phyloP scores from a whole-genome alignment of 257 asterid genomes.

The Plantago ovata region DNA sequence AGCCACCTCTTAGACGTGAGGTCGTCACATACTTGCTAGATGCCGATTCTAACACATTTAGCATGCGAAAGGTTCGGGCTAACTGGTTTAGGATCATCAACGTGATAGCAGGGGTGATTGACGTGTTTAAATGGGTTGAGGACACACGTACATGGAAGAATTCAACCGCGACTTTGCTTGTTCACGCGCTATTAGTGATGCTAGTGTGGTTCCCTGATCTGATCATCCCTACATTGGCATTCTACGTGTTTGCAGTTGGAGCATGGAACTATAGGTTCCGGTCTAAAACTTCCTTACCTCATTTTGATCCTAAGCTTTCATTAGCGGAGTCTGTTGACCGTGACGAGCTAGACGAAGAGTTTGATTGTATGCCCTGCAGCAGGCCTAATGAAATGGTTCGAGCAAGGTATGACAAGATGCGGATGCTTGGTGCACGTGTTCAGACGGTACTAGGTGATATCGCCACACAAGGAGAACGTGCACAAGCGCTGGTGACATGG shows the following conservation, averaged over 20 bases:
- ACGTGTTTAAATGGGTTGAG: constrained; percentile 64
- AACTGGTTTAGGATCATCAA: constrained; percentile 75
- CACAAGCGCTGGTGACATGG: constrained; percentile 86
- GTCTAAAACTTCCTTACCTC: constrained; percentile 45
- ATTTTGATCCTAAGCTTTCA: constrained; percentile 65
- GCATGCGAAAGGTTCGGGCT: constrained; percentile 77
- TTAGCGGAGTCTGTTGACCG: constrained; percentile 54
- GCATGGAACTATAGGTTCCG: constrained; percentile 83
- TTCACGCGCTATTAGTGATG: constrained; percentile 60
- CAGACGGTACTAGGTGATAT: constrained; percentile 71
- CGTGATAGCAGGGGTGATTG: constrained; percentile 64
- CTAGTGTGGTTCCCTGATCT: constrained; percentile 82
- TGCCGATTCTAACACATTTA: constrained; percentile 58
- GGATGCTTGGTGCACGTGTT: constrained; percentile 75
- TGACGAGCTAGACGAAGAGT: constrained; percentile 82
- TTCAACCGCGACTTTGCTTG: constrained; percentile 68
- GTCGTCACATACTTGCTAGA: constrained; percentile 79
- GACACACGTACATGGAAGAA: constrained; percentile 90
- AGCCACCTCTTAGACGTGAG: constrained; percentile 77
- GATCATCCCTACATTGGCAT: constrained; percentile 64
- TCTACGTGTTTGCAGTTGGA: constrained; percentile 68
- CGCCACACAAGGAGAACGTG: constrained; percentile 81
- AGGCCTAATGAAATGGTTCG: constrained; percentile 60
- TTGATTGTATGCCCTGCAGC: constrained; percentile 58
- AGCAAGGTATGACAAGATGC: constrained; percentile 58